phyloP scores from a whole-genome alignment of 108 stramenopile genomes.

The Cylindrotheca closterium region DNA sequence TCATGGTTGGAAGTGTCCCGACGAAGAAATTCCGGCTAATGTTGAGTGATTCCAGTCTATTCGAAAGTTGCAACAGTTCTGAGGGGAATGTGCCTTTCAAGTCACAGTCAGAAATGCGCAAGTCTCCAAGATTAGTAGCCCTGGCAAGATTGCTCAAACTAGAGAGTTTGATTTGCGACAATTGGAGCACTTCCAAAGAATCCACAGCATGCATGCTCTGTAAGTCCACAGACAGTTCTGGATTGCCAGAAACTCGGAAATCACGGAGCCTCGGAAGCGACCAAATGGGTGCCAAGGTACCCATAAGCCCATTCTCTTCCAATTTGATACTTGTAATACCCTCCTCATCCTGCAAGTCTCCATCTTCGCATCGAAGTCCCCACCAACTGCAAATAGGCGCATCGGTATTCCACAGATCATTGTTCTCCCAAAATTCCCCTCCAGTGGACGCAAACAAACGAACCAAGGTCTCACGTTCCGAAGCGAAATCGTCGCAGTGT shows the following conservation, averaged over 20 bases:
- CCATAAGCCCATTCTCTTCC: constrained; percentile 38
- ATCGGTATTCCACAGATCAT: constrained; percentile 43
- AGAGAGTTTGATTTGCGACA: constrained; percentile 44
- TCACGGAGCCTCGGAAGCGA: constrained; percentile 39
- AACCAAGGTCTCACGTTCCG: constrained; percentile 35
- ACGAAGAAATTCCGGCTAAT: constrained; percentile 63
- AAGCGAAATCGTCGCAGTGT: constrained; percentile 40
- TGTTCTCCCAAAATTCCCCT: constrained; percentile 36
- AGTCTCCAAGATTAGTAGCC: constrained; percentile 43
- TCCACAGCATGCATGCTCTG: constrained; percentile 47
- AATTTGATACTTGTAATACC: constrained; percentile 39
- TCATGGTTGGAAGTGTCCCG: constrained; percentile 48
- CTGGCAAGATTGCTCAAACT: constrained; percentile 42
- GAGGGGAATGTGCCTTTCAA: constrained; percentile 40
- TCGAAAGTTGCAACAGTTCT: constrained; percentile 48
- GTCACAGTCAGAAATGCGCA: constrained; percentile 46
- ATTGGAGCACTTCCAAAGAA: constrained; percentile 42
- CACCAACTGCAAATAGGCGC: constrained; percentile 66
- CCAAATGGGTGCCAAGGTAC: constrained; percentile 54
- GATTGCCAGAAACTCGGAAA: constrained; percentile 41
- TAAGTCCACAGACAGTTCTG: constrained; percentile 38
- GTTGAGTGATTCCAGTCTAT: constrained; percentile 46
- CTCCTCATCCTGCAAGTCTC: constrained; percentile 37
- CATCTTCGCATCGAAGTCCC: constrained; percentile 53
- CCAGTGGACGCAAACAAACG: constrained; percentile 32